Evolutionary conservation across 805 yeast species (phyloP).

Genomic region (Hermanozyma aechmeae): DNA sequence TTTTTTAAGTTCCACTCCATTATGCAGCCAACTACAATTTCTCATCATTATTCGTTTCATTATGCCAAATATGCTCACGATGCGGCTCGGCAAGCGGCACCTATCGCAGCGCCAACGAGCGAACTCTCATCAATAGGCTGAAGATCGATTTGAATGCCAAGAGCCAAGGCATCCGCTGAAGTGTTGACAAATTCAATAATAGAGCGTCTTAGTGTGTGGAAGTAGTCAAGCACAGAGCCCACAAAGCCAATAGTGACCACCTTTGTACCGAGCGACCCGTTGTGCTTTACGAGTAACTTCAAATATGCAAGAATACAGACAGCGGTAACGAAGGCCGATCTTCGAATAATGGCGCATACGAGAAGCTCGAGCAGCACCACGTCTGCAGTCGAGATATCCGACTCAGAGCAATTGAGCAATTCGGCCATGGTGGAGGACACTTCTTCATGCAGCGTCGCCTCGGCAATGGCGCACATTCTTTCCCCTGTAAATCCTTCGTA

Average conservation of each 20-base stretch:
- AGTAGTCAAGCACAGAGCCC: slow-evolving; percentile 43
- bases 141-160: slow-evolving; percentile 27
- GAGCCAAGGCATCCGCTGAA: slow-evolving; percentile 13
- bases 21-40: too few species aligned
- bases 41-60: too few species aligned
- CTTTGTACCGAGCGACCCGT: slow-evolving; percentile 9
- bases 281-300: slow-evolving; percentile 17
- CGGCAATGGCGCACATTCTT: slow-evolving; percentile 29
- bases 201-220: slow-evolving; percentile 25
- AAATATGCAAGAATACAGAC: slow-evolving; percentile 30
- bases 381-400: too few species aligned
- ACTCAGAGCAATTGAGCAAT: too few species aligned
- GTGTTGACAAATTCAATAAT: slow-evolving; percentile 14
- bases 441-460: too few species aligned
- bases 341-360: slow-evolving; percentile 27
- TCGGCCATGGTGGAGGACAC: too few species aligned
- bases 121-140: slow-evolving; percentile 36
- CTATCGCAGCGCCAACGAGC: slow-evolving; percentile 46
- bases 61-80: too few species aligned
- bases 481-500: slow-evolving; percentile 32
- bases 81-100: slow-evolving; percentile 39
- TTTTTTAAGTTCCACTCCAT: too few species aligned
- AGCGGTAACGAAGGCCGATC: slow-evolving; percentile 38
- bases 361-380: slow-evolving; percentile 18
- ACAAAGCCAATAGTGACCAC: slow-evolving; percentile 35